Evolutionary conservation across 139 green algal genomes (phyloP).

Genomic region (Micromonas pusilla): DNA sequence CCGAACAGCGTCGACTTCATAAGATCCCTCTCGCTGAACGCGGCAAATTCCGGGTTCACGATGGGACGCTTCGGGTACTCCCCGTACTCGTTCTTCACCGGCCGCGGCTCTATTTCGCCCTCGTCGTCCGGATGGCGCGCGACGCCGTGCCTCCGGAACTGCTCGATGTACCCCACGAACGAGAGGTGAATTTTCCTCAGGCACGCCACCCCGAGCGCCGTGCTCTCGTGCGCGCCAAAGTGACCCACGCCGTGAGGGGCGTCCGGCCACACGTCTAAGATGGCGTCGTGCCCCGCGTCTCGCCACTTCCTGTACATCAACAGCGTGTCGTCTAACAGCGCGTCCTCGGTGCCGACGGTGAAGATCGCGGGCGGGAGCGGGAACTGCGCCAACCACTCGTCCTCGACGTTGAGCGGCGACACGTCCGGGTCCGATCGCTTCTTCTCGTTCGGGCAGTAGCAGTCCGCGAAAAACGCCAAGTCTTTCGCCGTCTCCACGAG

Average conservation of each 20-base stretch:
- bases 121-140: neutral
- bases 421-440: neutral
- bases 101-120: neutral
- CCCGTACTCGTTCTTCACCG: no score
- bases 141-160: no score
- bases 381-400: neutral
- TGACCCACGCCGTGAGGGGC: neutral
- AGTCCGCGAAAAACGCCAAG: neutral
- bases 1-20: no score
- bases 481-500: neutral
- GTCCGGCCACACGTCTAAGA: neutral
- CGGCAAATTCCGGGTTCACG: no score
- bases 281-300: neutral
- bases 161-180: neutral
- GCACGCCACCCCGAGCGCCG: neutral
- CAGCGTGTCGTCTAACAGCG: neutral
- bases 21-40: no score
- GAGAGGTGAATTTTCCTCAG: neutral
- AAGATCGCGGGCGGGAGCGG: constrained; percentile 1
- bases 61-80: no score
- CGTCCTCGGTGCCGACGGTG: constrained; percentile 1
- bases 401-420: neutral
- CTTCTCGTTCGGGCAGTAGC: neutral
- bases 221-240: neutral
- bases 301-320: neutral